Percentiles rank a stretch among this genome's conserved stretches.
phyloP scores from a whole-genome alignment of 495 filamentous ascomycete genomes.

The Sordaria brevicollis region DNA sequence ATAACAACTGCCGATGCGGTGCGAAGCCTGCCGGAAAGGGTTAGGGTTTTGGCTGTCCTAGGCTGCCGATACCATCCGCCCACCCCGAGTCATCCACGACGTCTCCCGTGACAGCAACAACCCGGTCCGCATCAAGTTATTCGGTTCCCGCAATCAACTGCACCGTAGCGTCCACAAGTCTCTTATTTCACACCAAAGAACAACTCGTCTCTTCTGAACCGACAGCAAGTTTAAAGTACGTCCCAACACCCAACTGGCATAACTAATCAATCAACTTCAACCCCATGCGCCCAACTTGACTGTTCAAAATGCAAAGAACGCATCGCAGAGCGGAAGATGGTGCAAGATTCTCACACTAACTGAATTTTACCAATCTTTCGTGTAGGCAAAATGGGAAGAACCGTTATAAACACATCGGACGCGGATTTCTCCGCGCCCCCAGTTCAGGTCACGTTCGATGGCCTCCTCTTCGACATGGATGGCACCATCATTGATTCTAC shows the following conservation, averaged over 20 bases:
- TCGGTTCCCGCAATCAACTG: neutral
- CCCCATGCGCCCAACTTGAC: neutral
- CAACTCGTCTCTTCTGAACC: too few species aligned
- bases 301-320: neutral
- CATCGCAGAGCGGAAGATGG: neutral
- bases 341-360: neutral
- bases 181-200: too few species aligned
- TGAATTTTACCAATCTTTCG: neutral
- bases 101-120: neutral
- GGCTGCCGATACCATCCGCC: neutral
- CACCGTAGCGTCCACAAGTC: too few species aligned
- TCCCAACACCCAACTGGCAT: neutral
- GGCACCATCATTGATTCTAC: constrained; percentile 77
- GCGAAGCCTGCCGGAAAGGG: neutral
- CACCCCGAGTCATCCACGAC: neutral
- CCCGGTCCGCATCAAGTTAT: neutral
- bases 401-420: neutral
- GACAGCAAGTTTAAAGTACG: neutral
- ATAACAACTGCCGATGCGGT: neutral
- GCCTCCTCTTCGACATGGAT: constrained; percentile 87
- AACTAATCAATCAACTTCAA: neutral
- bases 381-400: constrained; percentile 11
- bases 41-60: neutral
- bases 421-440: constrained; percentile 46
- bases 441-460: constrained; percentile 55